A percentile compares a stretch with the other conserved stretches of the same genome.
Evolutionary conservation across 1,139 yeast genomes (phyloP).

Genomic region (Lipomyces yarrowii): DNA sequence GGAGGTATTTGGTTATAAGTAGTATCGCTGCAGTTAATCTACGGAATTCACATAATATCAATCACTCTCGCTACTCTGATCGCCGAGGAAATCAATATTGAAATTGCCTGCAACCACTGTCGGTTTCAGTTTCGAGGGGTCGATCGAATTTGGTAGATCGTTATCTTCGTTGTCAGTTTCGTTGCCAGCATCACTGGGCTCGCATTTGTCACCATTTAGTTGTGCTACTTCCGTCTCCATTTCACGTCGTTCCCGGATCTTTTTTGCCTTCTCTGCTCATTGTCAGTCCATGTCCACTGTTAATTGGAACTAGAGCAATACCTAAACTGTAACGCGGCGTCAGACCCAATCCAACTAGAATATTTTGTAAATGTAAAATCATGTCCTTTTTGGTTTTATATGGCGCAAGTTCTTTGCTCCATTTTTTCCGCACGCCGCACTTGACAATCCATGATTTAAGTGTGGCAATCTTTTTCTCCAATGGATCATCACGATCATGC

Average conservation of each 20-base stretch:
- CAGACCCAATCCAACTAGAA: constrained; percentile 37
- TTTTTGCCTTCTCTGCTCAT: constrained; percentile 40
- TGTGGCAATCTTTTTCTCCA: constrained; percentile 33
- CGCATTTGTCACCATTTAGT: constrained; percentile 30
- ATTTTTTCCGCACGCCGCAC: constrained; percentile 39
- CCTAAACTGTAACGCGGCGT: constrained; percentile 37
- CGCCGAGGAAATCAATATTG: constrained; percentile 25
- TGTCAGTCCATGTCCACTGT: background rate
- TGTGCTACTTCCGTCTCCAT: constrained; percentile 37
- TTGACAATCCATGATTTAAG: constrained; percentile 37
- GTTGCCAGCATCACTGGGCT: constrained; percentile 25
- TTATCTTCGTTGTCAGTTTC: constrained; percentile 16
- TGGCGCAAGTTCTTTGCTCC: constrained; percentile 36
- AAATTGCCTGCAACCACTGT: constrained; percentile 20
- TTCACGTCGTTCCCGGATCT: constrained; percentile 45
- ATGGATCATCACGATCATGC: constrained; percentile 17
- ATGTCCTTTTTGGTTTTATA: constrained; percentile 33
- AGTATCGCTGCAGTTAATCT: background rate
- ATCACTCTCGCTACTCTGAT: constrained; percentile 21
- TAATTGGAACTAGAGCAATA: background rate
- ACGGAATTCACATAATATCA: background rate
- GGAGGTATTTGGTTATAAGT: constrained; percentile 11
- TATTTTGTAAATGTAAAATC: constrained; percentile 33
- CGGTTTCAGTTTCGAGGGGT: background rate
- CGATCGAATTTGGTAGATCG: background rate